Evolutionary conservation across 208 protist genomes (phyloP), one percentile per base, ranked within the genome.

Genomic region (Trypanosoma congolense): DNA sequence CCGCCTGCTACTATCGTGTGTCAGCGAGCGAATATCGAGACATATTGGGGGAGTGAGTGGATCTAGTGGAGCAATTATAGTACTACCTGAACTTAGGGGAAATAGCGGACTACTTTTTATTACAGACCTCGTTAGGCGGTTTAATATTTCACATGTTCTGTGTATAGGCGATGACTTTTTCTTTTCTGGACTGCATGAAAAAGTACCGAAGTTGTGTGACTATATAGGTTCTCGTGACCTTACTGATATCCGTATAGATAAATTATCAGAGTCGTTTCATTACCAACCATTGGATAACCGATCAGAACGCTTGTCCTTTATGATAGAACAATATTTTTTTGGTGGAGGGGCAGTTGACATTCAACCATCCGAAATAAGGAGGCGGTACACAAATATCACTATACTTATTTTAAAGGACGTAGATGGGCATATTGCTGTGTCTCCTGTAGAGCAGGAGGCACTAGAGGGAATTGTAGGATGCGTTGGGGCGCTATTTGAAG

Each of bases 121-220:
- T 14, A 69, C 59, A 43, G 79, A 91, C 9, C 5, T 90, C 25
- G 68, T 83, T 36, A 48, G 83, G 30, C 73, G 70, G 31, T 85
- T 78, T 60, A 65, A 73, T 33, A 53, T 86, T n/a, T 76, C 76
- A 8, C 70, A 83, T 56, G 73, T 91, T 36, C 50, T 94, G 16
- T 83, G 73, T 55, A 43, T 85, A 14, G 81, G 79, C 8, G 83
- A 94, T 52, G 83, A 94, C 50, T 80, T 71, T 48, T 45, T 90
- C 22, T 91, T 94, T 54, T 70, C 77, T 59, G 70, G 73, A 21
- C 61, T 93, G 3, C 59, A 73, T 53, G 46, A 57, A 1, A 73
- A 67, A 9, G 54, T 64, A 30, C 57, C 61, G 4, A 56, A 60
- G 33, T 28, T 47, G 14, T 52, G 60, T 24, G 50, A 33, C 1